phyloP scores from a whole-genome alignment of 305 asterid genomes.

The Rubia balearica region DNA sequence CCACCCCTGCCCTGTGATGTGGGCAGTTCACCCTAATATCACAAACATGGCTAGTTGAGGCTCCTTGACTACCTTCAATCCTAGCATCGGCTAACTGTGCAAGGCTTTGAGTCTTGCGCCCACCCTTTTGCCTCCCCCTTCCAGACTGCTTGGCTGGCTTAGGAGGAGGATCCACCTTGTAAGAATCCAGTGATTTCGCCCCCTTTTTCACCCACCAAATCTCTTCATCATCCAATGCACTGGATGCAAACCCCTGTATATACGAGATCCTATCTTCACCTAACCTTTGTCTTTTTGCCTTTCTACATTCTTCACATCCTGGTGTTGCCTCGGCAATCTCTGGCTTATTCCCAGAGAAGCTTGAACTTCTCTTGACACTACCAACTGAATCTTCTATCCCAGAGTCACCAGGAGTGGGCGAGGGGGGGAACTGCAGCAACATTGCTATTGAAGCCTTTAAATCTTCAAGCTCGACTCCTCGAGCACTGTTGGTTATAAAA shows the following conservation, averaged over 20 bases:
- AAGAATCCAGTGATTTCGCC: constrained; percentile 54
- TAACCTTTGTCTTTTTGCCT: constrained; percentile 70
- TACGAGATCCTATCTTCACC: constrained; percentile 61
- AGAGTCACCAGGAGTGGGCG: constrained; percentile 33
- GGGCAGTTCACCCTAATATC: constrained; percentile 76
- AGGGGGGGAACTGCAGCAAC: constrained; percentile 57
- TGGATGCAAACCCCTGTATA: constrained; percentile 31
- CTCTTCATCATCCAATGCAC: constrained; percentile 68
- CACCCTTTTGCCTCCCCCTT: constrained; percentile 85
- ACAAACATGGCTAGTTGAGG: constrained; percentile 93
- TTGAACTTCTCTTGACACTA: constrained; percentile 42
- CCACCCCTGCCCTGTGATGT: constrained; percentile 59
- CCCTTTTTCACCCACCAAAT: constrained; percentile 90
- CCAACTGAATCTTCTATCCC: constrained; percentile 55
- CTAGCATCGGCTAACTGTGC: constrained; percentile 94
- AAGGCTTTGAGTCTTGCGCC: constrained; percentile 88
- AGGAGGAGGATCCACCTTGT: constrained; percentile 75
- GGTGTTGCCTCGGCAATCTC: constrained; percentile 67
- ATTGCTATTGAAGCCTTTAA: constrained; percentile 56
- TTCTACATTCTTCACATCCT: constrained; percentile 95
- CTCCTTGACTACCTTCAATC: constrained; percentile 97
- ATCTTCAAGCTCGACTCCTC: constrained; percentile 56
- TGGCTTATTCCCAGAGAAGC: constrained; percentile 33
- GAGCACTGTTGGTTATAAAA: constrained; percentile 24
- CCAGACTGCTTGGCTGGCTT: constrained; percentile 78